Conservation (phyloP, 352 stramenopile genomes). For the Phytophthora colocasiae region DNA sequence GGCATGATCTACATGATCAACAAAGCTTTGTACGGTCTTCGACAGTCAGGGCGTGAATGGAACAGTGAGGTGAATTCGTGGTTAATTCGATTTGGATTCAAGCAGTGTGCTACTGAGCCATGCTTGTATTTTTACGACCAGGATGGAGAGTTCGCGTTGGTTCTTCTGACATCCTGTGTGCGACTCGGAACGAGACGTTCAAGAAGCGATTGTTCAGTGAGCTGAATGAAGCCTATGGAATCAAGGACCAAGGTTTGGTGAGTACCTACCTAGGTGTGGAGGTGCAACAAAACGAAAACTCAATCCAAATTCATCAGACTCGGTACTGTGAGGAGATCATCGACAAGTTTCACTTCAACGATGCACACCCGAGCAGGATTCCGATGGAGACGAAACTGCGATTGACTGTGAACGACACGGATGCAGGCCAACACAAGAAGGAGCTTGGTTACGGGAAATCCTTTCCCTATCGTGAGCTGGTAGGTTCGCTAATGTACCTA, state of each 20-base stretch:
- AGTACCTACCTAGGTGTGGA: conserved; percentile 19
- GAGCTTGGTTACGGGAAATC: not conserved
- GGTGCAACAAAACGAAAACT: conserved; percentile 10
- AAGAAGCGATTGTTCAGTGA: conserved; percentile 29
- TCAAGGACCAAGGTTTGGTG: conserved; percentile 35
- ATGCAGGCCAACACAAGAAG: not conserved
- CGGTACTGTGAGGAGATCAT: not conserved
- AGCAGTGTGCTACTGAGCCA: conserved; percentile 16
- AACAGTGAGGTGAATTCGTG: conserved; percentile 28
- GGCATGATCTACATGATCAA: conserved; percentile 14
- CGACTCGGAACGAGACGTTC: conserved; percentile 19
- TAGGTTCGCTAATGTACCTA: conserved; percentile 41
- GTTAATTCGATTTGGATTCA: conserved; percentile 15
- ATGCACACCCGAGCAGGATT: not conserved
- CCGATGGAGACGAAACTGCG: not conserved
- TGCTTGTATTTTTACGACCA: conserved; percentile 27
- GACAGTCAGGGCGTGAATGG: conserved; percentile 25
- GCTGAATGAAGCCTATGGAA: conserved; percentile 23
- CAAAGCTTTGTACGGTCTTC: conserved; percentile 30
- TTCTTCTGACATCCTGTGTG: conserved; percentile 35
- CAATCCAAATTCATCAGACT: conserved; percentile 17
- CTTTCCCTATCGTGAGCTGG: conserved; percentile 19
- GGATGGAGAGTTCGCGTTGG: conserved; percentile 18
- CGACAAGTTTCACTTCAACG: not conserved
- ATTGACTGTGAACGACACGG: conserved; percentile 8